Conservation (phyloP, 495 filamentous ascomycete species). For the Trichoderma reesei region DNA sequence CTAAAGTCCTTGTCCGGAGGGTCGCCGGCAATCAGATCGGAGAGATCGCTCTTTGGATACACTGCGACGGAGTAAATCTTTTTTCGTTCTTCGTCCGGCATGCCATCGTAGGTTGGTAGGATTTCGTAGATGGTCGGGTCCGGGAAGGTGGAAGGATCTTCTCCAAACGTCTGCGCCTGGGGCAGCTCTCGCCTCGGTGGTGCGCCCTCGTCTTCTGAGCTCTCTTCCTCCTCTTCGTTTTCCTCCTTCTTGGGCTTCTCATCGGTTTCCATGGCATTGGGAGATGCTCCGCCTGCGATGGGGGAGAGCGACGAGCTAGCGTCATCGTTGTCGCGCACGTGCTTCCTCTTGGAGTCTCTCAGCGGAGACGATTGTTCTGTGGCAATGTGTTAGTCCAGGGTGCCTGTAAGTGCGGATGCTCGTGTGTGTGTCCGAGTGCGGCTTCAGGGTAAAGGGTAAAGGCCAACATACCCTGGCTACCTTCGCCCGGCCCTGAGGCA, state of each 20-base stretch:
- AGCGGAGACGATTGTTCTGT: conserved; percentile 39
- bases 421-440: background rate
- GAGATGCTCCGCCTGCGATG: conserved; percentile 35
- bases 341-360: conserved; percentile 34
- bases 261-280: conserved; percentile 40
- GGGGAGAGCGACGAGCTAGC: conserved; percentile 57
- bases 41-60: conserved; percentile 72
- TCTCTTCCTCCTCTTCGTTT: conserved; percentile 49
- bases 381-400: conserved; percentile 11
- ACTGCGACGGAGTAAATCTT: conserved; percentile 77
- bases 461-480: conserved; percentile 46
- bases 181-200: conserved; percentile 66
- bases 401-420: background rate
- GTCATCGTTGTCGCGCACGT: conserved; percentile 43
- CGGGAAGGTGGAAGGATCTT: conserved; percentile 82
- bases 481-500: conserved; percentile 52
- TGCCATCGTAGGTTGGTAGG: conserved; percentile 56
- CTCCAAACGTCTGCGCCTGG: conserved; percentile 72
- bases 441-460: background rate
- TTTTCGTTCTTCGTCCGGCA: conserved; percentile 71
- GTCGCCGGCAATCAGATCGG: conserved; percentile 74
- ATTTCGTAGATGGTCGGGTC: conserved; percentile 96
- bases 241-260: conserved; percentile 39
- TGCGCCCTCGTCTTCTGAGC: conserved; percentile 61
- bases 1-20: conserved; percentile 92